Evolutionary conservation across 441 rosid genomes (phyloP).

Genomic region (Pelargonium cotyledonis): DNA sequence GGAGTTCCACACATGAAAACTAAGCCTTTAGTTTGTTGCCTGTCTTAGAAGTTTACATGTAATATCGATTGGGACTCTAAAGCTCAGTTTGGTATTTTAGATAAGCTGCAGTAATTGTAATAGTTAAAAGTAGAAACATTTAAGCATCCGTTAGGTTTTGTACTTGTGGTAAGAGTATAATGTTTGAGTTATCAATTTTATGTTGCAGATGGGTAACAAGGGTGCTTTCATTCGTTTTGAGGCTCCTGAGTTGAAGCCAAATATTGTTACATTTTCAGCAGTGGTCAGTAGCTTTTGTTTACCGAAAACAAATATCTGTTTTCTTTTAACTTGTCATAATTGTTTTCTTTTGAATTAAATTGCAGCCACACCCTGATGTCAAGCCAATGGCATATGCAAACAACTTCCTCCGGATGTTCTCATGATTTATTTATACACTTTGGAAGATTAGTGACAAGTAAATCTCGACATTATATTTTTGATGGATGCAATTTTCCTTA

Average conservation of each 20-base stretch:
- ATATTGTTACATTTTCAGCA: constrained; percentile 81
- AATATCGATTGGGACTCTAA: no score
- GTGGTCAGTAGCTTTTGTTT: constrained; percentile 57
- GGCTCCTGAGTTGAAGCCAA: constrained; percentile 86
- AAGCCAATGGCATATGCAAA: constrained; percentile 97
- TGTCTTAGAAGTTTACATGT: no score
- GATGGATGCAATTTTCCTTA: background rate
- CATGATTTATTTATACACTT: constrained; percentile 22
- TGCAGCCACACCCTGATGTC: constrained; percentile 92
- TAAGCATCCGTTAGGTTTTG: no score
- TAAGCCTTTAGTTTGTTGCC: no score
- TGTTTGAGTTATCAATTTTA: background rate
- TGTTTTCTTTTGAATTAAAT: constrained; percentile 11
- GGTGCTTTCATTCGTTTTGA: constrained; percentile 91
- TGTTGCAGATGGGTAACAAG: constrained; percentile 87
- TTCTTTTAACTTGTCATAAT: background rate
- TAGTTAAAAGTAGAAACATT: no score
- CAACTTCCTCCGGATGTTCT: constrained; percentile 81
- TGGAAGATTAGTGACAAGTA: no score
- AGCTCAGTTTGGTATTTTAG: no score
- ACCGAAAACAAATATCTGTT: background rate
- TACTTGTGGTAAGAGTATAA: no score
- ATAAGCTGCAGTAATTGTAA: no score
- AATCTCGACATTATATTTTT: background rate
- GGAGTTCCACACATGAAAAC: no score